Percentiles rank a stretch among this genome's conserved stretches.
phyloP scores from a whole-genome alignment of 306 rosid genomes.

The Alnus rubra region DNA sequence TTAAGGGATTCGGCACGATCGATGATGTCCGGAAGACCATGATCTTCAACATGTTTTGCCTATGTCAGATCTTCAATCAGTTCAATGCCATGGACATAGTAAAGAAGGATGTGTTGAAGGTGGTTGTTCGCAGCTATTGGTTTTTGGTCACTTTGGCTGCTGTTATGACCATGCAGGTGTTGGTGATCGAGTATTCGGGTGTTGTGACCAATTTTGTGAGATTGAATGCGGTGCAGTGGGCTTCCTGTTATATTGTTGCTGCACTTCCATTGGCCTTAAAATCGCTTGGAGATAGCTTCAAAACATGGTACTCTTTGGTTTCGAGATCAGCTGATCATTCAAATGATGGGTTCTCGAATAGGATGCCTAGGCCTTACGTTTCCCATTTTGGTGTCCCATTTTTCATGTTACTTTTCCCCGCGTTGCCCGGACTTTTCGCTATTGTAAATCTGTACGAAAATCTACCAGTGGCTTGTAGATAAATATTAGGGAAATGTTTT shows the following conservation, averaged over 20 bases:
- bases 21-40: constrained; percentile 40
- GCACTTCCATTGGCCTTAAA: constrained; percentile 40
- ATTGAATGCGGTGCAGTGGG: constrained; percentile 54
- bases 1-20: constrained; percentile 27
- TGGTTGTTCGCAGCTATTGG: constrained; percentile 30
- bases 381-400: constrained; percentile 11
- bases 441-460: constrained; percentile 10
- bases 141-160: constrained; percentile 38
- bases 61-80: constrained; percentile 59
- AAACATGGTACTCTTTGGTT: background rate
- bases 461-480: background rate
- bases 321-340: background rate
- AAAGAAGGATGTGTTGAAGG: constrained; percentile 27
- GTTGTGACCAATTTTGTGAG: constrained; percentile 25
- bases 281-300: background rate
- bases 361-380: constrained; percentile 3
- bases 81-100: constrained; percentile 43
- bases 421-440: constrained; percentile 10
- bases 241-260: constrained; percentile 44
- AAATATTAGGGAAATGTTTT: background rate
- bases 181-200: constrained; percentile 43
- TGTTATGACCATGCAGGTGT: constrained; percentile 43
- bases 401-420: constrained; percentile 32
- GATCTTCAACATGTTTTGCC: constrained; percentile 54
- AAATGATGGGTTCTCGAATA: background rate